Percentiles rank a stretch among this genome's conserved stretches.
Conservation (phyloP, 1,139 yeast species). For the Nakaseomyces kungkrabaensis region DNA sequence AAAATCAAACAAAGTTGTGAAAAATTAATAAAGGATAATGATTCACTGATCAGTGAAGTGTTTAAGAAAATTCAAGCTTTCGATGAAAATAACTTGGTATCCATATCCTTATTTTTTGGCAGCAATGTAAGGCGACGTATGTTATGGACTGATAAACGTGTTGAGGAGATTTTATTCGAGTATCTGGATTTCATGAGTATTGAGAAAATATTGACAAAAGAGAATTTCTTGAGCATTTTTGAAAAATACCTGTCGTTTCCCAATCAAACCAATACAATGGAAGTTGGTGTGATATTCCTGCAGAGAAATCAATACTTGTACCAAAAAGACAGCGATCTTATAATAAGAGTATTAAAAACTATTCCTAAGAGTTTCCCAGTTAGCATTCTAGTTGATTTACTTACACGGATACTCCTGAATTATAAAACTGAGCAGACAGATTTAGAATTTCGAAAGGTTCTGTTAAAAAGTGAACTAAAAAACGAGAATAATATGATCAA, state of each 20-base stretch:
- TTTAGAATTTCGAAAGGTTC: constrained; percentile 16
- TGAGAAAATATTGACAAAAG: constrained; percentile 11
- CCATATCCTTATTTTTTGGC: constrained; percentile 12
- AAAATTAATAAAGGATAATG: constrained; percentile 7
- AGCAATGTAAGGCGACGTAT: constrained; percentile 4
- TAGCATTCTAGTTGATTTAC: constrained; percentile 9
- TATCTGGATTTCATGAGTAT: constrained; percentile 23
- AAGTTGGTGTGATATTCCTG: constrained; percentile 14
- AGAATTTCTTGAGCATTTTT: constrained; percentile 15
- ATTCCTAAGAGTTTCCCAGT: constrained; percentile 18
- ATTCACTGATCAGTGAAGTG: background rate
- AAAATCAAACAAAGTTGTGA: constrained; percentile 9
- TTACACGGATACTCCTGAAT: constrained; percentile 12
- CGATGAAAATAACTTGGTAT: constrained; percentile 15
- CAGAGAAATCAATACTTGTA: constrained; percentile 11
- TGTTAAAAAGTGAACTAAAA: constrained; percentile 17
- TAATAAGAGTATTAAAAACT: constrained; percentile 10
- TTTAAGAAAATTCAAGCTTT: constrained; percentile 11
- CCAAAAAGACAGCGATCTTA: constrained; percentile 6
- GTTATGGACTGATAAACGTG: constrained; percentile 7
- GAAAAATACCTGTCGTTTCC: constrained; percentile 12
- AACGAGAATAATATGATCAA: constrained; percentile 9
- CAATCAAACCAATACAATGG: constrained; percentile 7
- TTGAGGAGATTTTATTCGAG: constrained; percentile 10
- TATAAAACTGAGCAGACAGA: constrained; percentile 7